Base-by-base conservation (phyloP, 164 flowering plant species). In the Berberis vulgaris region DNA sequence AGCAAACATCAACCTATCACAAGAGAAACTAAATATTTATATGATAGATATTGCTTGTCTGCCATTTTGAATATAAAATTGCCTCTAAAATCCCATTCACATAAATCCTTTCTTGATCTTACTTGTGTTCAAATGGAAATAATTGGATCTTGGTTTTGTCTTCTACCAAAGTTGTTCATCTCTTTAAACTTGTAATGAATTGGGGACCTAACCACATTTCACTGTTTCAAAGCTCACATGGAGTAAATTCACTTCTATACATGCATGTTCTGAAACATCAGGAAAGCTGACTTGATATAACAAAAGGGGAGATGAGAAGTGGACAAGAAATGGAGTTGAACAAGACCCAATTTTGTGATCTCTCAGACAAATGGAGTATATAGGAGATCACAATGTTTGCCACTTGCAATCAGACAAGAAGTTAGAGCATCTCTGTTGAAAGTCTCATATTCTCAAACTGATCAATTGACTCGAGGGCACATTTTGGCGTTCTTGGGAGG, bases 61-160 rank as follows among this genome's bases (percentile, higher is more conserved):
- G 68, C 68, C 62, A 66, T 55, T 52, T 54, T 66, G 59, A 60
- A 46, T 66, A 9, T 43, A 47, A 66, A 60, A 66, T 60, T 44
- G 45, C 11, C n/a, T 61, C 52, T 10, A 41, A 67, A 53, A 71
- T 38, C 57, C 49, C 65, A 67, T 26, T 52, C 13, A 59, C 5
- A 66, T 63, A 4, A 50, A 45, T 54, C 54, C 45, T 26, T 26
- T 26, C 26, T 26, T 26, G 26, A 26, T 26, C 26, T 26, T 53
- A 5, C 47, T 44, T 54, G 38, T 12, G 39, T 52, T 7, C 55
- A 9, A 49, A 45, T 45, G 26, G 10, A 3, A 43, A 13, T 54
- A 46, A 3, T 64, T 4, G 12, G 44, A 11, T 46, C 26, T 68
- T n/a, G 38, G 7, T 43, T 50, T 39, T 59, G 56, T 46, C 45